Evolutionary conservation across 1,284 basidiomycete species (phyloP).

Genomic region (Hemileia vastatrix): DNA sequence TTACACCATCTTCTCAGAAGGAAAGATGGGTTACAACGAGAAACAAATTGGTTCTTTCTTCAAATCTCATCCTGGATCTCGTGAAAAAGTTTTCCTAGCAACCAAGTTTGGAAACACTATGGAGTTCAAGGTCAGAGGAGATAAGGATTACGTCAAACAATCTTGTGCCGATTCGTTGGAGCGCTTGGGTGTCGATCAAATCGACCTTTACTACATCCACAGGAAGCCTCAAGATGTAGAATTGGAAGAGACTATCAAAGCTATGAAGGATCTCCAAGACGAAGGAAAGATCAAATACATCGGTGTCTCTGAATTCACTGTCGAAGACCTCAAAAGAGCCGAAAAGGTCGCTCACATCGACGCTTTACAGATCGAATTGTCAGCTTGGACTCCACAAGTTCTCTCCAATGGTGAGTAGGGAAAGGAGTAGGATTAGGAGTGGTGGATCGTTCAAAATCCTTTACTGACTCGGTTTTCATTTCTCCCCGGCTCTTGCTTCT

Average conservation of each 20-base stretch:
- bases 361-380: constrained; percentile 37
- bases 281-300: constrained; percentile 36
- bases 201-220: constrained; percentile 39
- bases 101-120: constrained; percentile 47
- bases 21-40: constrained; percentile 47
- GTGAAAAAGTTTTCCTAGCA: constrained; percentile 46
- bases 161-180: constrained; percentile 30
- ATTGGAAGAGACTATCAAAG: constrained; percentile 32
- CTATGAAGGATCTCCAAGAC: constrained; percentile 37
- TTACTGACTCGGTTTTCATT: too few relatives aligned
- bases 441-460: too few relatives aligned
- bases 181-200: constrained; percentile 30
- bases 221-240: constrained; percentile 26
- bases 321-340: constrained; percentile 31
- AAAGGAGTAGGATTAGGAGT: too few relatives aligned
- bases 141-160: constrained; percentile 30
- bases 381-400: constrained; percentile 37
- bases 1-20: too few relatives aligned
- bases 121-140: constrained; percentile 25
- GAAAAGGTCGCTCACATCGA: constrained; percentile 34
- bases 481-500: neutral
- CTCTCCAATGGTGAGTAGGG: constrained; percentile 31
- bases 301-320: constrained; percentile 34
- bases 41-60: constrained; percentile 44
- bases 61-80: constrained; percentile 30